These are phyloP conservation scores for Fusarium neocosmosporiellum DNA, from an alignment of 2,329 filamentous ascomycete genomes.

Conservation along the genomic window DNA sequence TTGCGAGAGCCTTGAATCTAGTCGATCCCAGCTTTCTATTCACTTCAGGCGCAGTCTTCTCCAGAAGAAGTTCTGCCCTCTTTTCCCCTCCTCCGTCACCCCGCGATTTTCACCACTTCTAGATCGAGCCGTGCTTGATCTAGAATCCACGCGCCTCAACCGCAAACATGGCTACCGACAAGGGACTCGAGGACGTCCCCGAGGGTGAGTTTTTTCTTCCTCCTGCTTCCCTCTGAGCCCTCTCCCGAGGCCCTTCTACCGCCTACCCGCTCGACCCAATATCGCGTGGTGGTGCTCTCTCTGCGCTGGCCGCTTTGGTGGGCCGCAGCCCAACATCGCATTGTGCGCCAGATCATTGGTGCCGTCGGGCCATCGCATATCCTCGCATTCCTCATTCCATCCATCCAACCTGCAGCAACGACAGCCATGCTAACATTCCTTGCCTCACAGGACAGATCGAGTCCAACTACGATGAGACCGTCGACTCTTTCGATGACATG, in stretches of 20 bases:
- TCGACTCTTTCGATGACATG: constrained; percentile 99
- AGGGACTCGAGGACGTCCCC: constrained; percentile 98
- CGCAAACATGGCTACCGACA: constrained; percentile 98
- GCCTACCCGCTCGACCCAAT: constrained; percentile 26
- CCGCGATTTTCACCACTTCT: constrained; percentile 59
- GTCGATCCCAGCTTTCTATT: constrained; percentile 48
- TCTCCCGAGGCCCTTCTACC: constrained; percentile 8
- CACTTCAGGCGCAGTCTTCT: constrained; percentile 49
- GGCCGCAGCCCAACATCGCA: constrained; percentile 24
- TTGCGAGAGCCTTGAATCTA: constrained; percentile 64
- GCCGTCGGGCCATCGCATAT: neutral
- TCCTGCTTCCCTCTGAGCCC: constrained; percentile 12
- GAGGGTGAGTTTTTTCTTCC: constrained; percentile 76
- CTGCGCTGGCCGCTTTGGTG: constrained; percentile 26
- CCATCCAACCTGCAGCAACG: neutral
- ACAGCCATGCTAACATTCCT: constrained; percentile 36
- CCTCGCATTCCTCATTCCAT: neutral
- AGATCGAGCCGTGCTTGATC: constrained; percentile 85
- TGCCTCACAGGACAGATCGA: constrained; percentile 88
- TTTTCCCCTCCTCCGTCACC: constrained; percentile 50
- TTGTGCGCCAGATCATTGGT: constrained; percentile 7
- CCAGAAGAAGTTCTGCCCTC: constrained; percentile 50
- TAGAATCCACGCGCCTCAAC: constrained; percentile 66
- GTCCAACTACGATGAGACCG: constrained; percentile 99
- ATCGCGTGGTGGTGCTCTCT: constrained; percentile 21